These are phyloP conservation scores for Adansonia gregorii DNA, from an alignment of 441 rosid species.

Conservation along the genomic window DNA sequence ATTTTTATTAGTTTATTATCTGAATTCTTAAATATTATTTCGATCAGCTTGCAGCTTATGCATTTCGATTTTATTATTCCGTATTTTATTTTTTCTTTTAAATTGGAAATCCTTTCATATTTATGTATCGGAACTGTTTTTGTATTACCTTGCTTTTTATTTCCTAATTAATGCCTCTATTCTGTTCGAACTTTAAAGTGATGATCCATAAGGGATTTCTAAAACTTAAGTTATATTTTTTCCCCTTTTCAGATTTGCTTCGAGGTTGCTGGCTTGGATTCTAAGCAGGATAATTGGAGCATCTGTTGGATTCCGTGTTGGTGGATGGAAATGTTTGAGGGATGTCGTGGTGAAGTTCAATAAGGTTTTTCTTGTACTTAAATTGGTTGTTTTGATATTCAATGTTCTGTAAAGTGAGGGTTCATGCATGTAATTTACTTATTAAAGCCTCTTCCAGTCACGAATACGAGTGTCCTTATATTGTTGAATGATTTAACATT, in stretches of 20 bases:
- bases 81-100: background rate
- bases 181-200: conserved; percentile 2
- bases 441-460: background rate
- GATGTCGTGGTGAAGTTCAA: conserved; percentile 82
- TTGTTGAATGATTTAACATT: background rate
- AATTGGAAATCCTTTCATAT: conserved; percentile 6
- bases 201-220: conserved; percentile 7
- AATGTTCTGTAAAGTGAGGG: conserved; percentile 18
- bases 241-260: conserved; percentile 62
- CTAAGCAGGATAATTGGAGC: conserved; percentile 83
- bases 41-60: conserved; percentile 8
- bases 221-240: conserved; percentile 25
- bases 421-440: background rate
- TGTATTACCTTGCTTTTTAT: background rate
- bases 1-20: background rate
- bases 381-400: background rate
- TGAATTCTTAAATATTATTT: conserved; percentile 13
- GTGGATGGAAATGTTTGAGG: conserved; percentile 93
- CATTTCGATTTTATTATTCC: conserved; percentile 15
- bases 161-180: conserved; percentile 2
- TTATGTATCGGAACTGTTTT: background rate
- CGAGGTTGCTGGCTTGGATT: conserved; percentile 85
- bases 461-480: conserved; percentile 1
- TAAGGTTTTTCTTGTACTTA: conserved; percentile 54
- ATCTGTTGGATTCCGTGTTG: conserved; percentile 77